Percentiles rank a stretch among this genome's conserved stretches.
phyloP scores from a whole-genome alignment of 768 basidiomycete species.

The Floccularia luteovirens region DNA sequence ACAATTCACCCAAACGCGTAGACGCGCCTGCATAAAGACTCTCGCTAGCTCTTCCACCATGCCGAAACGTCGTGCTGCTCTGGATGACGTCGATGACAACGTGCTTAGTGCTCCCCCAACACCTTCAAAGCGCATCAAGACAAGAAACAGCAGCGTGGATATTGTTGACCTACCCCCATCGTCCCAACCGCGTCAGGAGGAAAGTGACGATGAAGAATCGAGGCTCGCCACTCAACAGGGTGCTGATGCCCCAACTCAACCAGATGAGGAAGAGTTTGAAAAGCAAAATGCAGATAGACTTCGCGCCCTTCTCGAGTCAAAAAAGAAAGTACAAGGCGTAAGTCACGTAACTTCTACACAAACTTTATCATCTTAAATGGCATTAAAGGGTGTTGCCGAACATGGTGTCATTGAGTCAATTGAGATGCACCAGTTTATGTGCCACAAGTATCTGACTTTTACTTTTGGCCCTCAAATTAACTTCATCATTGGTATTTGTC shows the following conservation, averaged over 20 bases:
- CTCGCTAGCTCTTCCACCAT: no score
- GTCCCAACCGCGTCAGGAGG: constrained; percentile 10
- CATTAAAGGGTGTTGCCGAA: constrained; percentile 64
- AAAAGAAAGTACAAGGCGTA: constrained; percentile 39
- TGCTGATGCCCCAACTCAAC: constrained; percentile 41
- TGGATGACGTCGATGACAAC: constrained; percentile 38
- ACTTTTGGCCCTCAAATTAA: constrained; percentile 91
- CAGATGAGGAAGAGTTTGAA: constrained; percentile 63
- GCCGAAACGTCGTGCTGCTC: constrained; percentile 45
- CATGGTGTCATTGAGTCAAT: constrained; percentile 84
- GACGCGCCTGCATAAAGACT: no score
- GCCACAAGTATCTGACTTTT: constrained; percentile 79
- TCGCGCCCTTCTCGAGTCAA: constrained; percentile 43
- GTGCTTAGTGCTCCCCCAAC: constrained; percentile 13
- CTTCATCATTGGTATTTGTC: constrained; percentile 79
- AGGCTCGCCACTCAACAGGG: constrained; percentile 22
- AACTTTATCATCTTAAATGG: background rate
- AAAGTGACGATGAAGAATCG: constrained; percentile 23
- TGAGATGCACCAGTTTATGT: constrained; percentile 94
- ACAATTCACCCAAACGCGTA: no score
- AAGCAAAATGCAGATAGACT: constrained; percentile 49
- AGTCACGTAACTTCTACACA: constrained; percentile 10
- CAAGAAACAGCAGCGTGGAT: constrained; percentile 16
- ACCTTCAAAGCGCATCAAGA: constrained; percentile 24
- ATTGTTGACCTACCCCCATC: constrained; percentile 10